A percentile compares a stretch with the other conserved stretches of the same genome.
Evolutionary conservation across 2,329 filamentous ascomycete species (phyloP).

Genomic region (Cercospora sp.): DNA sequence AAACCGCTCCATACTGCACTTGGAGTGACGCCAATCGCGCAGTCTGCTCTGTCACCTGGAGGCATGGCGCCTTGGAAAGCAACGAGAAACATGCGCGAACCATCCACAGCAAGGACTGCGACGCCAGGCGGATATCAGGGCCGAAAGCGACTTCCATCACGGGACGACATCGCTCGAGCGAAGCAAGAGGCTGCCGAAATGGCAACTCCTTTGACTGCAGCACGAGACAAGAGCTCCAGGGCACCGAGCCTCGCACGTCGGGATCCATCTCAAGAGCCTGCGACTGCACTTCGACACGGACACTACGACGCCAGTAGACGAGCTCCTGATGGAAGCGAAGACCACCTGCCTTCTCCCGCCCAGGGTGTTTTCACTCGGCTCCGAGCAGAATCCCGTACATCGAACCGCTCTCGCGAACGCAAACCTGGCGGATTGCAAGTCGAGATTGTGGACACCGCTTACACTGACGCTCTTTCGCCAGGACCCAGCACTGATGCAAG

Average conservation of each 20-base stretch:
- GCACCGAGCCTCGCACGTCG: slow-evolving; percentile 18
- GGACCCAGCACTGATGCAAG: slow-evolving; percentile 24
- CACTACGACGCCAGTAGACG: slow-evolving; percentile 26
- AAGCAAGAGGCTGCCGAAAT: slow-evolving; percentile 62
- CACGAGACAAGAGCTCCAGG: slow-evolving; percentile 51
- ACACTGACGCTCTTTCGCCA: slow-evolving; percentile 33
- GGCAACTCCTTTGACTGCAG: slow-evolving; percentile 61
- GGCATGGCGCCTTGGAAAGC: slow-evolving; percentile 48
- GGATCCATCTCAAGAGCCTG: slow-evolving; percentile 32
- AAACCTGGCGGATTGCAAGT: slow-evolving; percentile 71
- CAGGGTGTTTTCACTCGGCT: slow-evolving; percentile 63
- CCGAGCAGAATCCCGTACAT: slow-evolving; percentile 61
- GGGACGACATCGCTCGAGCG: slow-evolving; percentile 36
- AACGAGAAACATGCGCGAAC: slow-evolving; percentile 43
- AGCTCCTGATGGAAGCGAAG: slow-evolving; percentile 15
- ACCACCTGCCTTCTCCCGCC: slow-evolving; percentile 66
- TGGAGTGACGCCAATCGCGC: slow-evolving; percentile 83
- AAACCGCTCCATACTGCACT: slow-evolving; percentile 15
- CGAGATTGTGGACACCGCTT: slow-evolving; percentile 48
- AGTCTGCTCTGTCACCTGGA: slow-evolving; percentile 66
- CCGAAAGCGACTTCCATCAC: slow-evolving; percentile 68
- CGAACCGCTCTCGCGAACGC: slow-evolving; percentile 73
- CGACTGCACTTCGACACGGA: slow-evolving; percentile 32
- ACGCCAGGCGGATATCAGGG: slow-evolving; percentile 62
- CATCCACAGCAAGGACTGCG: slow-evolving; percentile 56